Evolutionary conservation across 148 eudicot species (phyloP).

Genomic region (Cornus florida): DNA sequence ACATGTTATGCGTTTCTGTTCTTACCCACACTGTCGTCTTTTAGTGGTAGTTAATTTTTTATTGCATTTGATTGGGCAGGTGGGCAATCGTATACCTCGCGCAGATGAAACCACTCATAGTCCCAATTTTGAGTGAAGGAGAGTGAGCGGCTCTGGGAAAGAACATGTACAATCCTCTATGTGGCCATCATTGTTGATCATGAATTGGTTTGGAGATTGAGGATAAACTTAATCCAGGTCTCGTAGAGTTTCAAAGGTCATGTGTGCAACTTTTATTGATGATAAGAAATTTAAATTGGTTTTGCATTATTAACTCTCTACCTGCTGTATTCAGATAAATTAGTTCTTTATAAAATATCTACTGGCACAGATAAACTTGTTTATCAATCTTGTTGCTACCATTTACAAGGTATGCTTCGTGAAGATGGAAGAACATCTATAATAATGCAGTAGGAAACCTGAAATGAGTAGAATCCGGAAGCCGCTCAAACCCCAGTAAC

Average conservation of each 20-base stretch:
- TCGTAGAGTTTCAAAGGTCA: conserved; percentile 15
- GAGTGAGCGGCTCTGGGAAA: conserved; percentile 38
- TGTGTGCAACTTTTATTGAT: conserved; percentile 38
- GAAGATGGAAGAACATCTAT: background rate
- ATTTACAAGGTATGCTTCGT: background rate
- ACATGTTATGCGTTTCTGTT: background rate
- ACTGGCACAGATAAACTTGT: no score
- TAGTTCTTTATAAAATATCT: background rate
- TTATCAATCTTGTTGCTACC: background rate
- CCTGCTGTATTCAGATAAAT: conserved; percentile 13
- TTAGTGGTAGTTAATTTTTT: background rate
- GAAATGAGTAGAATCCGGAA: background rate
- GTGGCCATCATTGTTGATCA: conserved; percentile 11
- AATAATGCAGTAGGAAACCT: background rate
- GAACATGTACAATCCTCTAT: conserved; percentile 17
- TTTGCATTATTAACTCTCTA: conserved; percentile 15
- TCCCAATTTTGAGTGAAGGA: conserved; percentile 84
- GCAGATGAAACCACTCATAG: conserved; percentile 93
- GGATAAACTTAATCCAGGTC: conserved; percentile 20
- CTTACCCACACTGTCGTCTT: no score
- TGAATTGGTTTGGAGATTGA: conserved; percentile 21
- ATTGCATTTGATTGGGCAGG: conserved; percentile 45
- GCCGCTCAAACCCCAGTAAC: background rate
- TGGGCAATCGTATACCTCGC: conserved; percentile 98
- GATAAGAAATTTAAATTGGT: conserved; percentile 21